Evolutionary conservation across 371 early-diverging fungal species (phyloP), one percentile per base, ranked within the genome.

Genomic region (Mucor saturninus): DNA sequence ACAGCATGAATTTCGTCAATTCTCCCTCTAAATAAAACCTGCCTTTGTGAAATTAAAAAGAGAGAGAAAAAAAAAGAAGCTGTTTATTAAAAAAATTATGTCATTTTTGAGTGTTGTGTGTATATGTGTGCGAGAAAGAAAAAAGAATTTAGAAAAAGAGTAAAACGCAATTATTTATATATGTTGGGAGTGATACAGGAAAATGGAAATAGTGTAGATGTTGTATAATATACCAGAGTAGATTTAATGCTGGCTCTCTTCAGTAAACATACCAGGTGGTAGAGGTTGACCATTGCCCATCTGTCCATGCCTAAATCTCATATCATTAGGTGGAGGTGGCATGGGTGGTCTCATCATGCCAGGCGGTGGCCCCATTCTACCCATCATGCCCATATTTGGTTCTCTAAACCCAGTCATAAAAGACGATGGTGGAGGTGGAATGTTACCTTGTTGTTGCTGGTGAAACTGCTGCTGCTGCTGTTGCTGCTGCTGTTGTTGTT

Each of bases 1-100:
- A 89, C 62, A 84, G 79, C 30, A 75, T 90, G 59, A 87, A 86
- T 64, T 87, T 87, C 79, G 87, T 86, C 61, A 86, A 86, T 69
- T 79, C 79, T 56, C 59, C 52, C 4, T 42, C 13, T 0, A 26
- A 42, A 51, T 26, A 45, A 48, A 30, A 21, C 40, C 30, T 59
- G n/a, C 53, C 51, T 53, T 50, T 9, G 7, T 53, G 28, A 26
- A 45, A 48, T 48, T 48, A 14, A 28, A 56, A 50, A 54, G 13
- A 46, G 13, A 56, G 26, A 8, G 39, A 42, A 55, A 56, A 46
- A 35, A 31, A 46, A 35, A 46, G 0, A 6, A 31, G 51, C 13
- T 21, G 21, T 35, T 35, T 35, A 35, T 35, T 35, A 35, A 35
- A 35, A 35, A 35, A 8, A 35, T 35, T 35, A 35, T 35, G 49